Evolutionary conservation across 2,329 filamentous ascomycete genomes (phyloP), one percentile per base, ranked within the genome.

Genomic region (Calycina marina): DNA sequence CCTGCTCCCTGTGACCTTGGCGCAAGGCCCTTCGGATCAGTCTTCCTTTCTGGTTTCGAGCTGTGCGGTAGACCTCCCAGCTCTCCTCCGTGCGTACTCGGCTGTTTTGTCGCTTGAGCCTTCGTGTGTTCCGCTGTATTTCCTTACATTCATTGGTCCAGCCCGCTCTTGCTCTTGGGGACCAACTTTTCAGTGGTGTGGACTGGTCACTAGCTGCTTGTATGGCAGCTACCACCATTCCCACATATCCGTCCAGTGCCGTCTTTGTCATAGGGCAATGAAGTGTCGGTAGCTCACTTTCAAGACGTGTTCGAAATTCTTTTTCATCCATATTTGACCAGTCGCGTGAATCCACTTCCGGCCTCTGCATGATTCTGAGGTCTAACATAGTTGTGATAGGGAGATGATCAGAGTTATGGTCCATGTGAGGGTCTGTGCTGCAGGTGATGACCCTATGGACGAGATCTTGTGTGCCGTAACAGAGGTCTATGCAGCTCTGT

Each of bases 141-240:
- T 32, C 4, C 18, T 26, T 32, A 14, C 14, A 32, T 25, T 32
- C 30, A 14, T 32, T 11, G 17, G 25, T 18, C 11, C 25, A 32
- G 15, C 30, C 22, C 17, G 20, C 14, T 11, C 15, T 25, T 25
- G 22, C 25, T 11, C 18, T 13, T 16, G 28, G 28, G 10, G 28
- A 31, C 25, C 2, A 22, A 14, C 18, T 35, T 18, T 18, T 25
- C 28, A 5, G 31, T 16, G 13, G 28, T 14, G 22, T 35, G 17
- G 28, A 18, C 4, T 11, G 13, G 11, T 35, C 17, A 14, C 30
- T 44, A 4, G 35, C 42, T 4, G 30, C 34, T 15, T 40, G 16
- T 5, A 52, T 35, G 12, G 43, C 35, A 18, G 29, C 35, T 34
- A 48, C 39, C 24, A 48, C 40, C 12, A 30, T 22, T 4, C 28